Base-by-base conservation (phyloP, 495 filamentous ascomycete species). In the Peziza echinospora region DNA sequence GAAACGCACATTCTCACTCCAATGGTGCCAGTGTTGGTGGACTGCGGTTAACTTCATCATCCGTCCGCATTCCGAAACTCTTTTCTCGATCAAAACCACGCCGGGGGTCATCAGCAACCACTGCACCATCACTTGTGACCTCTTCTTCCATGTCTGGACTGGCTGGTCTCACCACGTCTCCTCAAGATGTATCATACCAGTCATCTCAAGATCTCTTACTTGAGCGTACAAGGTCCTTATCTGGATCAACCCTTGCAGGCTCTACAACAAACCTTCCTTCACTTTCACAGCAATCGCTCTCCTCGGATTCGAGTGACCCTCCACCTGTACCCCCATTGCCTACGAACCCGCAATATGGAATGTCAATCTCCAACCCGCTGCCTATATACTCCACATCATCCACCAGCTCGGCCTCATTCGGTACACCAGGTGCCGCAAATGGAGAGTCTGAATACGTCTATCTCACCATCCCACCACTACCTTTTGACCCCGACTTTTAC, bases 401-500 rank as follows among this genome's bases (percentile, higher is more conserved):
- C 6, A 49, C 49, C 9, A 42, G 26, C 3, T 24, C 57, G 13
- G 44, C 56, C 5, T n/a, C 47, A 26, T 54, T 26, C 48, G 53
- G 19, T 52, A 44, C 39, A 6, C 47, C 44, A 24, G 55, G 55
- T 51, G 10, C 54, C 57, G 4, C 58, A 59, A 13, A 24, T 0
- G 72, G 81, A 13, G 87, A 93, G 6, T 37, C 30, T 60, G 80
- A 85, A 55, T 99, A 94, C 52, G 75, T 75, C 0, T 77, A 86
- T 61, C 74, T 99, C 5, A 66, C 89, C 1, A 96, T 85, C 4
- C 91, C 91, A 0, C 78, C 77, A n/a, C 65, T 96, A 44, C 89
- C 89, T 0, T 99, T 99, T 56, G 89, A 96, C 43, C 87, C 87
- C 8, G 89, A 99, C 62, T 99, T 92, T 57, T 91, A 84, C 60